phyloP scores from a whole-genome alignment of 441 rosid species.

The Pelargonium fulgidum region DNA sequence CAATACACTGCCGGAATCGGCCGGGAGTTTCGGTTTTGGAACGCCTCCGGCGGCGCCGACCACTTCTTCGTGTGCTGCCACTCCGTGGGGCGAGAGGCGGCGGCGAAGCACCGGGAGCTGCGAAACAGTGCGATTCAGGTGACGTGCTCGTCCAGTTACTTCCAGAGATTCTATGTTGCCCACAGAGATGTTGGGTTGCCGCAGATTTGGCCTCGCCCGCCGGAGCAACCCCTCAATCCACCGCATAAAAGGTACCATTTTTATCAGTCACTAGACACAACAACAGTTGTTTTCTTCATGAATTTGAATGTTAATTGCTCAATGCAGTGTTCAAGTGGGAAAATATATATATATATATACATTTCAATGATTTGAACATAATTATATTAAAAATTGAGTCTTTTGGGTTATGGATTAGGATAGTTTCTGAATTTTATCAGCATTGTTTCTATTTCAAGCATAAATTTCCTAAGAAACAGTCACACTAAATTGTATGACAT shows the following conservation, averaged over 20 bases:
- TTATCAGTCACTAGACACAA: not conserved
- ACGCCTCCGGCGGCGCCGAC: constrained; percentile 35
- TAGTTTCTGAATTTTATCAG: no score
- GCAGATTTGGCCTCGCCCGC: constrained; percentile 38
- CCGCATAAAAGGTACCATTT: constrained; percentile 29
- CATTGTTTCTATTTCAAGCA: no score
- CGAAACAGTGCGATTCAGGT: constrained; percentile 36
- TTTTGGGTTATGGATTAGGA: no score
- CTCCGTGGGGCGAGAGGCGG: constrained; percentile 35
- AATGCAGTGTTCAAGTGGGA: no score
- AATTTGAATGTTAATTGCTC: no score
- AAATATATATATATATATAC: no score
- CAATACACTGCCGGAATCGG: constrained; percentile 18
- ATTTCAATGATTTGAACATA: no score
- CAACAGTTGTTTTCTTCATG: no score
- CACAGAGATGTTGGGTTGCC: constrained; percentile 40
- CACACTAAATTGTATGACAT: no score
- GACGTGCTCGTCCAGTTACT: constrained; percentile 40
- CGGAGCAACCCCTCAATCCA: constrained; percentile 22
- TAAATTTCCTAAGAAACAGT: no score
- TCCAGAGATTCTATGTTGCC: constrained; percentile 32
- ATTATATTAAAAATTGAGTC: no score
- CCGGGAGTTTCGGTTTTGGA: constrained; percentile 31
- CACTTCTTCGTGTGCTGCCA: constrained; percentile 41
- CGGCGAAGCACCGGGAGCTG: constrained; percentile 27